Percentiles rank a stretch among this genome's conserved stretches.
phyloP scores from a whole-genome alignment of 163 green algal genomes.

The Coccomyxa subellipsoidea region DNA sequence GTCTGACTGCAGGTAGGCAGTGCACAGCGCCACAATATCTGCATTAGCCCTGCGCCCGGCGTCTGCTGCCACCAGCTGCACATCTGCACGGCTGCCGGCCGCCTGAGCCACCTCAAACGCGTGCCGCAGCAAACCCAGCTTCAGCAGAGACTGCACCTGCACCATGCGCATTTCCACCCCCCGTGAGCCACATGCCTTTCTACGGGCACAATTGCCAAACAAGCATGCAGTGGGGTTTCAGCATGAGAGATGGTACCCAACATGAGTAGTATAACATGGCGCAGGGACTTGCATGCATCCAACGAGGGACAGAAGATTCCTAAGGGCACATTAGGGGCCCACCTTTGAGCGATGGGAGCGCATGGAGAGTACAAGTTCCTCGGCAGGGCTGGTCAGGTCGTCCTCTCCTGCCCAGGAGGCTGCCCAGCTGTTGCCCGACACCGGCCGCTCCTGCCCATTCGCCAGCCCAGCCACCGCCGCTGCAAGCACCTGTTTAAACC shows the following conservation, averaged over 20 bases:
- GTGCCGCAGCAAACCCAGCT: not conserved
- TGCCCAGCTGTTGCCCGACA: not conserved
- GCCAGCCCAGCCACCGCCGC: not conserved
- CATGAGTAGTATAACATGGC: too few species aligned
- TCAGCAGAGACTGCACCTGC: not conserved
- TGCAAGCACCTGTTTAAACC: not conserved
- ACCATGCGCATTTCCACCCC: not conserved
- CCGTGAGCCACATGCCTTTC: too few species aligned
- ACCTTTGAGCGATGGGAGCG: not conserved
- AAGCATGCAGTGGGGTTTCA: too few species aligned
- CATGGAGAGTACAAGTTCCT: not conserved
- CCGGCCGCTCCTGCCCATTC: not conserved
- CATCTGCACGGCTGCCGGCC: not conserved
- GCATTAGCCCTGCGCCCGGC: not conserved
- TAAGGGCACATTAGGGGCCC: not conserved
- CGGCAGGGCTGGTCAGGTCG: not conserved
- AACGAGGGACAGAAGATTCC: not conserved
- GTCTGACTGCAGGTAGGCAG: not conserved
- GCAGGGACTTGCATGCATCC: too few species aligned
- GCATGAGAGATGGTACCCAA: too few species aligned
- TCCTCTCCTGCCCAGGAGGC: not conserved
- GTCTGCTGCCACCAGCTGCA: slow-evolving; percentile 3
- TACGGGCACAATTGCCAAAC: too few species aligned
- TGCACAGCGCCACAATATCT: not conserved
- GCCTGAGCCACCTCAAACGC: not conserved